A percentile compares a stretch with the other conserved stretches of the same genome.
Evolutionary conservation across 352 stramenopile genomes (phyloP).

Genomic region (Globisporangium cederbergense): DNA sequence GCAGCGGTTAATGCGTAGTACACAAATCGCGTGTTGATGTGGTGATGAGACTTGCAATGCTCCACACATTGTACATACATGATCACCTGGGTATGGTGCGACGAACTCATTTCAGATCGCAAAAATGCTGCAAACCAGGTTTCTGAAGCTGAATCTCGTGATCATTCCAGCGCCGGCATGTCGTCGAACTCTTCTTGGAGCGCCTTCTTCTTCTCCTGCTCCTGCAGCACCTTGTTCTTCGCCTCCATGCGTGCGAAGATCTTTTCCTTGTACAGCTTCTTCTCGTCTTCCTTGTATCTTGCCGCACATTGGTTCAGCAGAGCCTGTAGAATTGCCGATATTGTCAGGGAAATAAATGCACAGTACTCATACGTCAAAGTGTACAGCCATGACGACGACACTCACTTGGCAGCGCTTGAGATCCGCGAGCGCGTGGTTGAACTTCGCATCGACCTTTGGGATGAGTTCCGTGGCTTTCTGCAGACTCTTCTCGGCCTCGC

Average conservation of each 20-base stretch:
- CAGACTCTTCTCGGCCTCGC: constrained; percentile 72
- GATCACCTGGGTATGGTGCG: too few relatives aligned
- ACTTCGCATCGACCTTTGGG: constrained; percentile 37
- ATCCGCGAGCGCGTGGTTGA: constrained; percentile 52
- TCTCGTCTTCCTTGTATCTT: constrained; percentile 85
- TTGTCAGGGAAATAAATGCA: background rate
- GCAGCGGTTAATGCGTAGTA: background rate
- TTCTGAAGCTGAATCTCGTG: too few relatives aligned
- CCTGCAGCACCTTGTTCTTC: constrained; percentile 76
- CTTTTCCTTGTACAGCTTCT: constrained; percentile 88
- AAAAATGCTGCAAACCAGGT: background rate
- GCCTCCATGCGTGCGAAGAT: constrained; percentile 83
- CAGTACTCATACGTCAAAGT: background rate
- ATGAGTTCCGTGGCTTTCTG: constrained; percentile 54
- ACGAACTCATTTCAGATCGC: too few relatives aligned
- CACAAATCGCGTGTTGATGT: background rate
- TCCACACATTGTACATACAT: background rate
- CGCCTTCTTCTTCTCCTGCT: constrained; percentile 62
- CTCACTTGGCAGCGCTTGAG: constrained; percentile 64
- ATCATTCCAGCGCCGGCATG: constrained; percentile 77
- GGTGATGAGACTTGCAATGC: background rate
- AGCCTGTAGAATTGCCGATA: constrained; percentile 24
- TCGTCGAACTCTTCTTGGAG: constrained; percentile 74
- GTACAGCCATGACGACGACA: background rate
- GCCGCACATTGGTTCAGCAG: constrained; percentile 51